phyloP scores from a whole-genome alignment of 805 yeast genomes.

The Teunomyces lycoperdinae region DNA sequence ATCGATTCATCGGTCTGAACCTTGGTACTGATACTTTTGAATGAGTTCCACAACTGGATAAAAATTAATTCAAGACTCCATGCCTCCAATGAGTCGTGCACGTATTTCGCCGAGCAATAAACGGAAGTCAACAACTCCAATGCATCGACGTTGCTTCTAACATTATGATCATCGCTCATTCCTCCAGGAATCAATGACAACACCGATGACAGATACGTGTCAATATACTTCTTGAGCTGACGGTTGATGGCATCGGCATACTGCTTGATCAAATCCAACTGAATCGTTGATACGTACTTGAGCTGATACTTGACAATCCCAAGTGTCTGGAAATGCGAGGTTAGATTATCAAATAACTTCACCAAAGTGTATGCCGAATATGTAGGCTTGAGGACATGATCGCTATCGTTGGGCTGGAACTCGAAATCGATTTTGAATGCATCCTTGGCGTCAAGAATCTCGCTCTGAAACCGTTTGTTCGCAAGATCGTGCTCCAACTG shows the following conservation, averaged over 20 bases:
- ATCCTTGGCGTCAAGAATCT: slow-evolving; percentile 44
- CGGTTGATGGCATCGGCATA: slow-evolving; percentile 37
- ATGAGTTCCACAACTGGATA: slow-evolving; percentile 39
- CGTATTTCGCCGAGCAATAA: slow-evolving; percentile 33
- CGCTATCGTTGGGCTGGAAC: slow-evolving; percentile 16
- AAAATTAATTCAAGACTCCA: slow-evolving; percentile 41
- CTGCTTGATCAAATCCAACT: slow-evolving; percentile 51
- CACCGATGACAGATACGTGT: slow-evolving; percentile 28
- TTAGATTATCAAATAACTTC: slow-evolving; percentile 56
- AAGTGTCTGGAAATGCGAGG: slow-evolving; percentile 52
- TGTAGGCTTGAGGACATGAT: slow-evolving; percentile 45
- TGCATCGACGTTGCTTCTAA: slow-evolving; percentile 20
- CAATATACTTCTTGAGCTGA: slow-evolving; percentile 43
- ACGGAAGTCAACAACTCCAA: slow-evolving; percentile 29
- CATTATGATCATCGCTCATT: slow-evolving; percentile 24
- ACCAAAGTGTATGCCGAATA: slow-evolving; percentile 57
- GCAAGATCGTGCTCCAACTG: slow-evolving; percentile 52
- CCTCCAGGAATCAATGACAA: slow-evolving; percentile 36
- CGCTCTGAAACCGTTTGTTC: slow-evolving; percentile 45
- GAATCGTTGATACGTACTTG: slow-evolving; percentile 56
- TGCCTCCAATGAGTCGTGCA: slow-evolving; percentile 26
- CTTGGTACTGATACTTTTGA: slow-evolving; percentile 17
- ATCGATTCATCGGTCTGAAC: slow-evolving; percentile 22
- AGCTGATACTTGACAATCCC: slow-evolving; percentile 51
- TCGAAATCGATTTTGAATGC: slow-evolving; percentile 63